These are phyloP conservation scores for Luzula sylvatica DNA, from an alignment of 176 grass and related monocot species.

Conservation along the genomic window DNA sequence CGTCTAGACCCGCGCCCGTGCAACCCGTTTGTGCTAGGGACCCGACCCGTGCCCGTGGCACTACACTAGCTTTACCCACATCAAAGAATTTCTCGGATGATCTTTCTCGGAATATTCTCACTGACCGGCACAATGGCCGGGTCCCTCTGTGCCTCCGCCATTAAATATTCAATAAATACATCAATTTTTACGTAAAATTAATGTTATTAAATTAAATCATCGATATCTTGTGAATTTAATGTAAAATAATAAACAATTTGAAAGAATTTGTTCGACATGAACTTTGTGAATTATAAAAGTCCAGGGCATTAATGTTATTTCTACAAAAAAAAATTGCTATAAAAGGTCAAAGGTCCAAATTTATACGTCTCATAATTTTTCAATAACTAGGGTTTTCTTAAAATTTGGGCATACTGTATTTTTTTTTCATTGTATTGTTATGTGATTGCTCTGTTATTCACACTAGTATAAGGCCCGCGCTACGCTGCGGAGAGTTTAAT, in stretches of 20 bases:
- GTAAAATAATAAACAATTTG: constrained; percentile 55
- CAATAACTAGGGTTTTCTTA: neutral
- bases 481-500: too few relatives aligned
- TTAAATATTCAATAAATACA: constrained; percentile 43
- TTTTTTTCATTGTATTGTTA: too few relatives aligned
- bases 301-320: constrained; percentile 58
- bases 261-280: constrained; percentile 66
- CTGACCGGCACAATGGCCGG: constrained; percentile 46
- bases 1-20: too few relatives aligned
- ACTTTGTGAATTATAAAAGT: constrained; percentile 71
- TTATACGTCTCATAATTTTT: constrained; percentile 67
- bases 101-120: constrained; percentile 50
- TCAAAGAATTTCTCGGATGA: too few relatives aligned
- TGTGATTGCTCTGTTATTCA: too few relatives aligned
- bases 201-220: constrained; percentile 53
- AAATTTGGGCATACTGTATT: too few relatives aligned
- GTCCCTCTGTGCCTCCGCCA: constrained; percentile 62
- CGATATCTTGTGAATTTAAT: constrained; percentile 64
- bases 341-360: too few relatives aligned
- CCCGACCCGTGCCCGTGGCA: too few relatives aligned
- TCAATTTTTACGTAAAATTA: constrained; percentile 55
- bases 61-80: too few relatives aligned
- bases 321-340: too few relatives aligned
- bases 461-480: too few relatives aligned
- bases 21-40: too few relatives aligned